Evolutionary conservation across 768 basidiomycete genomes (phyloP), one percentile per base, ranked within the genome.

Genomic region (Piloderma croceum): DNA sequence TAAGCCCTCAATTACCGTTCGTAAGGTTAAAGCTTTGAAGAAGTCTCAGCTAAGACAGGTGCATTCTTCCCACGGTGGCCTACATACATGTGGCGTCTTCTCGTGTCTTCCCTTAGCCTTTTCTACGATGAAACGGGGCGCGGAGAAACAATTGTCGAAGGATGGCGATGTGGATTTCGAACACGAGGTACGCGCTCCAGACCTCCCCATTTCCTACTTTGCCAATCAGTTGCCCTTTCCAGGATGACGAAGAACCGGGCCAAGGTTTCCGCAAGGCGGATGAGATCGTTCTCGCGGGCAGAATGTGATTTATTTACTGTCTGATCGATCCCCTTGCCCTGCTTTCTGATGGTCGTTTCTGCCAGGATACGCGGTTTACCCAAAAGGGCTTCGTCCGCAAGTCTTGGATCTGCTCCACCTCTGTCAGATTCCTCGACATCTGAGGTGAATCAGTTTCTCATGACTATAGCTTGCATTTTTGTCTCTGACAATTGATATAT

Each of bases 141-240:
- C 86, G 56, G 86, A 88, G 38, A 74, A 63, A 45, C 82, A 90
- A 50, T 54, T 90, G 24, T 68, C 71, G 9, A 85, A 77, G 51
- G 81, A 80, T 43, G 68, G 62, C 20, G 53, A 36, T 15, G 69
- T 66, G 19, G 67, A 69, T 34, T 66, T 63, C 13, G 63, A 60
- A 13, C 65, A 67, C 4, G 59, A 60, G 9, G 52, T 60, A n/a
- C 51, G 64, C 57, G 61, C 64, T 12, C n/a, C 22, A 3, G 36
- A 1, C 9, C 18, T 10, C 25, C 27, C 7, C 4, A 24, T 25
- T 20, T 11, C n/a, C n/a, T 13, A 24, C 24, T 34, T 35, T 18
- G n/a, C 39, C 32, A 17, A 41, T 37, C n/a, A n/a, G n/a, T 19
- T 24, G 35, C 34, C 25, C 19, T 45, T 7, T 45, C 41, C 49